Evolutionary conservation across 2,329 filamentous ascomycete species (phyloP), one percentile per base, ranked within the genome.

Genomic region (Alternaria postmessia): DNA sequence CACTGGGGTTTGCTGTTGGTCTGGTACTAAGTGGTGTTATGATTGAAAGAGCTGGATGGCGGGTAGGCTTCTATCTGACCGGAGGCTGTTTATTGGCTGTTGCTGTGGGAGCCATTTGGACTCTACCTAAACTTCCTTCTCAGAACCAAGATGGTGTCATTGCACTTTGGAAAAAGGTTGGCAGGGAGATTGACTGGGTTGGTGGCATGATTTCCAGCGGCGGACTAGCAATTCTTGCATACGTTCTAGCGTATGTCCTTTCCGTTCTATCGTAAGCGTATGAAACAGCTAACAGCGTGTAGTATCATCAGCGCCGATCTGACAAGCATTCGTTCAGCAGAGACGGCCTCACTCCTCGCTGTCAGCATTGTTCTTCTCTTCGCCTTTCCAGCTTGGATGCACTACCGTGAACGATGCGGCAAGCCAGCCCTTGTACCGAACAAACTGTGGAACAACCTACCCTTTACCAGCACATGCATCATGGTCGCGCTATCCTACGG

Each of bases 1-100:
- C 83, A 0, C 68, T 86, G 0, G 85, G 84, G 0, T 86, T 85
- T 63, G 83, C 82, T 0, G 65, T 85, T 8, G 85, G 85, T 0
- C 70, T 87, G 0, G 81, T 86, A 1, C 62, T 85, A 1, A 83
- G 81, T 9, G 85, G 85, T 12, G 69, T 86, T 1, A 71, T 86
- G 12, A 75, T 82, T 6, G 80, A 84, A 43, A 79, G 76, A 0
- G 67, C 81, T 4, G 83, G 83, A 1, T 86, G 84, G 84, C 74
- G 83, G 4, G 75, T 77, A 1, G 81, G 79, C 4, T 86, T 81
- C 66, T 85, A 83, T 55, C 56, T 83, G 1, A 61, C 64, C 30
- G 73, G 68, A 28, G 68, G 63, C 9, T 66, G 66, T 9, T 76
- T 74, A 1, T 62, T 83, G 11, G 60, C 73, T 1, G 63, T 82